phyloP scores from a whole-genome alignment of 306 rosid genomes.

The Pterocarpus macrocarpus region DNA sequence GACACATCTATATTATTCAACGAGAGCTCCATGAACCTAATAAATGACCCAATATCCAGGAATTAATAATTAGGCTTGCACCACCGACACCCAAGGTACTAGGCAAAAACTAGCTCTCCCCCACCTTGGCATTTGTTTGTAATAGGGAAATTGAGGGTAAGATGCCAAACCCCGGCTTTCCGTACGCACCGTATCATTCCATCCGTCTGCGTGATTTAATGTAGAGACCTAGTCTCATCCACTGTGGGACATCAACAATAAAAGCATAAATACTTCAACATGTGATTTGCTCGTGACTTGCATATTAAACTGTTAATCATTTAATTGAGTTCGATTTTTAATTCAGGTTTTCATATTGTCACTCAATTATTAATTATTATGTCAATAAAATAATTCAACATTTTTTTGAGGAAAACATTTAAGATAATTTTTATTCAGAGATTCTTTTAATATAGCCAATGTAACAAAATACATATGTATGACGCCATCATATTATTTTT shows the following conservation, averaged over 20 bases:
- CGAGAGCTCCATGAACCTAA: slow-evolving; percentile 55
- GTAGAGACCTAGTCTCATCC: slow-evolving; percentile 20
- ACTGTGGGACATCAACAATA: slow-evolving; percentile 25
- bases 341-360: slow-evolving; percentile 2
- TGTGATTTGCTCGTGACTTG: background rate
- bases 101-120: slow-evolving; percentile 38
- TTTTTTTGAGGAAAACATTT: background rate
- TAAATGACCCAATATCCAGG: slow-evolving; percentile 47
- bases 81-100: slow-evolving; percentile 77
- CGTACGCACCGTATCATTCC: slow-evolving; percentile 76
- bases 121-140: slow-evolving; percentile 51
- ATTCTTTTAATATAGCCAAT: background rate
- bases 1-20: slow-evolving; percentile 52
- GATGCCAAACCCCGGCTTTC: slow-evolving; percentile 43
- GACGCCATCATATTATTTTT: background rate
- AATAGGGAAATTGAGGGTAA: slow-evolving; percentile 34
- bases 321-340: slow-evolving; percentile 1
- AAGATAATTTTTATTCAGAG: background rate
- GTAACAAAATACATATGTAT: background rate
- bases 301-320: slow-evolving; percentile 6
- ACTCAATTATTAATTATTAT: background rate
- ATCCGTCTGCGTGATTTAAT: slow-evolving; percentile 42
- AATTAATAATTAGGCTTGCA: slow-evolving; percentile 32
- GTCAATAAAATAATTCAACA: background rate
- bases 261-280: background rate